A percentile compares a stretch with the other conserved stretches of the same genome.
Conservation (phyloP, 768 basidiomycete species). For the Albatrellus ellisii region DNA sequence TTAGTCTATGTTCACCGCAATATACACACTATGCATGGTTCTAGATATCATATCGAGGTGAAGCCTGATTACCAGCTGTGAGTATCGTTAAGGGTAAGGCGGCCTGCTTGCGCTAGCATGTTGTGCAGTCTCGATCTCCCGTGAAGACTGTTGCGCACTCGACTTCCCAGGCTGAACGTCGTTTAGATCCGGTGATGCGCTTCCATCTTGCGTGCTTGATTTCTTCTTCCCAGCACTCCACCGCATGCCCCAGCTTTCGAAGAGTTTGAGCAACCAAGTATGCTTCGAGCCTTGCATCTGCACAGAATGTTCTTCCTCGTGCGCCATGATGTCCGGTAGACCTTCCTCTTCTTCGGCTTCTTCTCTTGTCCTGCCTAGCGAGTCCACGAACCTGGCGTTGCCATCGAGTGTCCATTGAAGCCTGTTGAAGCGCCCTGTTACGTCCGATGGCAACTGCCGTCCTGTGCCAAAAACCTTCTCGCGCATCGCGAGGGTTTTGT, state of each 20-base stretch:
- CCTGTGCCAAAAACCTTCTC: constrained; percentile 58
- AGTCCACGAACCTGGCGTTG: constrained; percentile 46
- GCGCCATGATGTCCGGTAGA: constrained; percentile 18
- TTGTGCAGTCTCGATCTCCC: no score
- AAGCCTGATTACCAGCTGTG: background rate
- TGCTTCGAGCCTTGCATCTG: constrained; percentile 49
- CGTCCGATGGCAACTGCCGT: constrained; percentile 35
- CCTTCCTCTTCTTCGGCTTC: constrained; percentile 62
- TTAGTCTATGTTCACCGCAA: background rate
- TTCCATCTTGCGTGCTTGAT: background rate
- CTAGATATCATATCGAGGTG: background rate
- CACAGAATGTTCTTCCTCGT: constrained; percentile 36
- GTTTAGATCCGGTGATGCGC: no score
- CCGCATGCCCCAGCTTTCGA: constrained; percentile 63
- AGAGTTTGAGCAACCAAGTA: constrained; percentile 66
- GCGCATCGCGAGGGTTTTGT: constrained; percentile 50
- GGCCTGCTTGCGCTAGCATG: no score
- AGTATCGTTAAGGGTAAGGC: no score
- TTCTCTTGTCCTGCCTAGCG: constrained; percentile 56
- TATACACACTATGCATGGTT: no score
- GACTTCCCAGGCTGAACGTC: no score
- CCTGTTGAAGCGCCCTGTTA: constrained; percentile 47
- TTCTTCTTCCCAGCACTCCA: constrained; percentile 33
- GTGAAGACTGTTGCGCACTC: background rate
- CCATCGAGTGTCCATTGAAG: constrained; percentile 65